These are phyloP conservation scores for Dujonia santamariae DNA, from an alignment of 1,139 yeast genomes.

Conservation along the genomic window DNA sequence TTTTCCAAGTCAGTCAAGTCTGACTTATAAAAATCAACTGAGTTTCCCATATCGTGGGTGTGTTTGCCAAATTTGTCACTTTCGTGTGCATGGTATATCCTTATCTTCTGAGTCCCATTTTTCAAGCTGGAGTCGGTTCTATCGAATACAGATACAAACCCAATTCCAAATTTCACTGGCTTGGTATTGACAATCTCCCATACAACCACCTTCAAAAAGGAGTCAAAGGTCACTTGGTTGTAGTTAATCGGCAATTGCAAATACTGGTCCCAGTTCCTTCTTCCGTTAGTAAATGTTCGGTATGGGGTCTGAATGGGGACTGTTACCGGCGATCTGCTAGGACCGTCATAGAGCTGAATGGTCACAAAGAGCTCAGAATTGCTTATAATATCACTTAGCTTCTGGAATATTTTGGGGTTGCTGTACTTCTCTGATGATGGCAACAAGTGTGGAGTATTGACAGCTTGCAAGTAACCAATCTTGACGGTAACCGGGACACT, in stretches of 20 bases:
- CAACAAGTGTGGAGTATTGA: constrained; percentile 29
- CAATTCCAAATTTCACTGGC: constrained; percentile 52
- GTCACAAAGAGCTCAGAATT: constrained; percentile 64
- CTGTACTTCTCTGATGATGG: constrained; percentile 54
- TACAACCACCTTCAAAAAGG: constrained; percentile 59
- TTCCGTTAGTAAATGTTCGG: constrained; percentile 50
- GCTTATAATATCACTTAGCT: constrained; percentile 47
- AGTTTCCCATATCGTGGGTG: too few relatives aligned
- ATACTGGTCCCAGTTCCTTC: constrained; percentile 53
- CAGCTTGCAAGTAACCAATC: constrained; percentile 30
- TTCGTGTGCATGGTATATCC: constrained; percentile 11
- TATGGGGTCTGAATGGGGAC: constrained; percentile 67
- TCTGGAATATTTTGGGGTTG: constrained; percentile 50
- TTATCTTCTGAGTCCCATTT: constrained; percentile 37
- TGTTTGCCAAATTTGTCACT: constrained; percentile 5
- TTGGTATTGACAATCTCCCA: constrained; percentile 63
- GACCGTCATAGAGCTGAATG: constrained; percentile 52
- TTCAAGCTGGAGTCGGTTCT: constrained; percentile 25
- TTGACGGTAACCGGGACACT: constrained; percentile 45
- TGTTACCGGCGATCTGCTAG: constrained; percentile 61
- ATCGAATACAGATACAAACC: constrained; percentile 62
- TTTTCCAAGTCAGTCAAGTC: constrained; percentile 45
- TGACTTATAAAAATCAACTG: too few relatives aligned
- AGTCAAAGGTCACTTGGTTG: constrained; percentile 61
- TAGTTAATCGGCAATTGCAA: constrained; percentile 67